Evolutionary conservation across 371 early-diverging fungal species (phyloP), one percentile per base, ranked within the genome.

Genomic region (Coemansia sp.): DNA sequence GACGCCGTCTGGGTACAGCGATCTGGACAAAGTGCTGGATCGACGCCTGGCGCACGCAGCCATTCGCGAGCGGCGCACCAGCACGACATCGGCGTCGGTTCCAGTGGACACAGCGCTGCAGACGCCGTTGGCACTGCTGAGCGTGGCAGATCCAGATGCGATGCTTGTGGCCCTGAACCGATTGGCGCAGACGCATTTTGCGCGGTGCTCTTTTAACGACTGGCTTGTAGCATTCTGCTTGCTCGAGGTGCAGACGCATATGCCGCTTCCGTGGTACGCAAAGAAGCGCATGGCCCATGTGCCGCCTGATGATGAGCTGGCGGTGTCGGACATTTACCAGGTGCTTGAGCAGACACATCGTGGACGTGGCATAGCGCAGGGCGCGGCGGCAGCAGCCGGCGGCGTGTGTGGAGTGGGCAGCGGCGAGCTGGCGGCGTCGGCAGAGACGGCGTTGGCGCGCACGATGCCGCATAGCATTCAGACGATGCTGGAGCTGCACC

Each of bases 391-490:
- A 8, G 21, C 39, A 2, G 59, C 47, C 6, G 28, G 51, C 9
- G 70, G 30, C 3, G 21, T 28, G 6, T 51, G 52, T 3, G 28
- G 51, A 5, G 70, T 30, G 2, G 68, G 25, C 4, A 67, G 67
- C 37, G 75, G 64, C n/a, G 63, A 58, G 8, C 44, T 48, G 47
- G 7, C 74, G 3, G 26, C 68, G 1, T 52, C 77, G 1, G 74
- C 62, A 9, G 77, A 75, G 48, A 72, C 77, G 6, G 63, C 77
- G 42, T 66, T 91, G 5, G 65, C 88, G 20, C 73, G 82, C 39
- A 84, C 86, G 2, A 80, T 92, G 26, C 93, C 93, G 5, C 80
- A 87, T 25, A 84, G 88, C 44, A 88, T 92, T 26, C 90, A 91
- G 48, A 83, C 85, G 50, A 70, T 91, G 42, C 86, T 88, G 62